A percentile compares a stretch with the other conserved stretches of the same genome.
Conservation (phyloP, 257 asterid genomes). For the Nicotiana knightiana region DNA sequence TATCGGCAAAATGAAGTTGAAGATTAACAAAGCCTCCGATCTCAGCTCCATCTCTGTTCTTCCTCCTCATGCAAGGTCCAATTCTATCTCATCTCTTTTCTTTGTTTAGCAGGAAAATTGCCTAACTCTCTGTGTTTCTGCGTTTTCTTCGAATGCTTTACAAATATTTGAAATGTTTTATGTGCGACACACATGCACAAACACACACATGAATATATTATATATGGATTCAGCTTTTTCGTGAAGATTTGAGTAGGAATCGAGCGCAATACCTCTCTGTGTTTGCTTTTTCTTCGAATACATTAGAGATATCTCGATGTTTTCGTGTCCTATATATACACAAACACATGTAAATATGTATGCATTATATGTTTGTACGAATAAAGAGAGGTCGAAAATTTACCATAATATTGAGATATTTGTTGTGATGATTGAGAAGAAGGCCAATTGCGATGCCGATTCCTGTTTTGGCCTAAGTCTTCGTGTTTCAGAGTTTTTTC, state of each 20-base stretch:
- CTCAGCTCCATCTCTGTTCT: constrained; percentile 90
- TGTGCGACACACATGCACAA: not conserved
- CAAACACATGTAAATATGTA: not conserved
- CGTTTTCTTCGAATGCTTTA: not conserved
- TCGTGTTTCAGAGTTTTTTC: not conserved
- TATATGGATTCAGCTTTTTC: not conserved
- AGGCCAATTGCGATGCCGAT: not conserved
- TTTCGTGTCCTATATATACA: not conserved
- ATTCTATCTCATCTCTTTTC: not conserved
- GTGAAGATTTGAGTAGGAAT: not conserved
- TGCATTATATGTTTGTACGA: not conserved
- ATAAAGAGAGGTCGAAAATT: not conserved
- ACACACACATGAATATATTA: not conserved
- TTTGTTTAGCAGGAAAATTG: not conserved
- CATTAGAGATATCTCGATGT: not conserved
- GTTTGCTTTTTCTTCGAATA: not conserved
- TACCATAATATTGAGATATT: not conserved
- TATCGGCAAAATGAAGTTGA: constrained; percentile 57
- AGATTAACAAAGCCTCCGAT: constrained; percentile 84
- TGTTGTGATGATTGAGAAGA: not conserved
- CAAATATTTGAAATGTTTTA: not conserved
- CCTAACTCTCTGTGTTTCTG: not conserved
- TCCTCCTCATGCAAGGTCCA: constrained; percentile 85
- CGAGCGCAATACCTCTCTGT: not conserved
- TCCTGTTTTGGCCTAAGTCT: not conserved